Evolutionary conservation across 371 early-diverging fungal species (phyloP), one percentile per base, ranked within the genome.

Genomic region (Mucor circinelloides): DNA sequence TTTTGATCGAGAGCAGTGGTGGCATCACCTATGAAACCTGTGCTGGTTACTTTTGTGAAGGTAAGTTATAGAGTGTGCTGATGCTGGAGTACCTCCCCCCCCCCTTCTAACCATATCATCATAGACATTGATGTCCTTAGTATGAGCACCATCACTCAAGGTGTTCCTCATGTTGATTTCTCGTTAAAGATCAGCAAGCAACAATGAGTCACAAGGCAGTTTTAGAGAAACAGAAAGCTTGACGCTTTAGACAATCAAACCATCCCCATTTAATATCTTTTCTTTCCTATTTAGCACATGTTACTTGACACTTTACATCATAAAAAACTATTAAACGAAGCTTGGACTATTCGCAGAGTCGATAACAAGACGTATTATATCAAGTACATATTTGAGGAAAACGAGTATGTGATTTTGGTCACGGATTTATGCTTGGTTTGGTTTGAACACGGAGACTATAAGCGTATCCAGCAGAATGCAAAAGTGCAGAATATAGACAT

Each of bases 101-200:
- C n/a, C n/a, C n/a, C n/a, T 64, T 28, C 27, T 70, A 55, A 48
- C 42, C 17, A 56, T 52, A 58, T 40, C 19, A 46, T 15, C 12
- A 25, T 63, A 90, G 93, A 90, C 71, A 91, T 98, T 60, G 98
- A 98, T 75, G 89, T 98, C 42, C 89, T 98, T 34, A 93, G 93
- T 77, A 89, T 97, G 89, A 96, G 98, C 48, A 86, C 92, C 19
- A 84, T 98, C 69, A 94, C 97, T 4, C 98, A 98, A 71, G 91
- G 95, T 66, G 98, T 97, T 13, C 94, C 95, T 23, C 95, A 94
- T 75, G 92, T 98, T 38, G 99, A 98, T 80, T 98, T 95, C 77
- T 97, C 97, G 0, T 87, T 98, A 58, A 98, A 98, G 80, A 90
- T 94, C 42, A 81, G 80, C 55, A 85, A 86, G 66, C 55, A 66